Evolutionary conservation across 2,329 filamentous ascomycete species (phyloP), one percentile per base, ranked within the genome.

Genomic region (Penicillium sp.): DNA sequence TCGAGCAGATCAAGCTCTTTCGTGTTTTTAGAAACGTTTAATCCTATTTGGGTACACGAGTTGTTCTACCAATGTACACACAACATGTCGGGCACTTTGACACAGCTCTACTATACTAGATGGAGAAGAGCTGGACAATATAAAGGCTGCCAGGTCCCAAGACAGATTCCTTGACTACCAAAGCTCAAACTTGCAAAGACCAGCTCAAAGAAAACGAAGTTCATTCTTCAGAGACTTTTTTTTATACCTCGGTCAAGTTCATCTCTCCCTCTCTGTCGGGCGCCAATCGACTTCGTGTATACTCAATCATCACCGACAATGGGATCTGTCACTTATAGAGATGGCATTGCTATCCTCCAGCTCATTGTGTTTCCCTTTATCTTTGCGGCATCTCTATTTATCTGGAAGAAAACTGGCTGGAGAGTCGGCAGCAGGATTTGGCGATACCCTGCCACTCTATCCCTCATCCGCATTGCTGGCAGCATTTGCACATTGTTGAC

Each of bases 341-440:
- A 69, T 44, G 64, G 64, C 22, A 64, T 71, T n/a, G 67, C 67
- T 16, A 67, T 67, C 45, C 57, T 69, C 5, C 67, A 70, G 50
- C 62, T 71, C 32, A 55, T 67, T 32, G 22, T 63, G 3, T 71
- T 68, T 32, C 62, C 67, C 4, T 50, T 67, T 21, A 57, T 66
- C 14, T 55, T 70, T 10, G 59, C 55, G 7, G 59, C 60, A 29
- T 61, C 57, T 1, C 14, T 69, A 27, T 59, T 68, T 40, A 63
- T 68, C 29, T 69, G 67, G 59, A 64, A 54, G 1, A 60, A 63
- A 1, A 55, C 63, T 11, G 67, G 68, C 27, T 69, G 60, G 58
- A 65, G 58, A 40, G 58, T 53, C 36, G 61, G 66, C n/a, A 55
- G 55, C 36, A 67, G 62, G 44, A 67, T 65, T 38, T 71, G 66